Evolutionary conservation across 345 rosid species (phyloP), one percentile per base, ranked within the genome.

Genomic region (Hirschfeldia incana): DNA sequence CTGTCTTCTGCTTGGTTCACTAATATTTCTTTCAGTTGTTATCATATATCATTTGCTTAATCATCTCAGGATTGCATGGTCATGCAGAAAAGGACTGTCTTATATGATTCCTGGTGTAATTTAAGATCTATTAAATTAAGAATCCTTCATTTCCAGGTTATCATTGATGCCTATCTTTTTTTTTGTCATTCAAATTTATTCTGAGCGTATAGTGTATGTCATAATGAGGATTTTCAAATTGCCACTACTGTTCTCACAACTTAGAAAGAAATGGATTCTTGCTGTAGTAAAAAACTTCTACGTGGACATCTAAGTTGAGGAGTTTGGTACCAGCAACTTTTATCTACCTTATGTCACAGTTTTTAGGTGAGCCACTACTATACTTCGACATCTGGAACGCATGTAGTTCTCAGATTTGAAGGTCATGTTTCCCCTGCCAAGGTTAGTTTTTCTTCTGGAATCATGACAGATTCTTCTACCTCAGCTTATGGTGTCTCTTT

Each of bases 81-180:
- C 69, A 85, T 89, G 1, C 69, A 82, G 74, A 91, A 86, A 75
- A 91, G 87, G 61, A 81, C 75, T 6, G 7, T 26, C 6, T 89
- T 67, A 71, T 91, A 89, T 72, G 93, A 84, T 77, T 89, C 88
- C 87, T 83, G 86, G 78, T 83, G 85, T 57, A 91, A 88, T 81
- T 80, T 90, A 8, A 85, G 95, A 86, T 87, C 58, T 75, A 70
- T n/a, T n/a, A n/a, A n/a, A n/a, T n/a, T n/a, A n/a, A n/a, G n/a
- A n/a, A n/a, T 90, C 79, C 86, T 89, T 79, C 95, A 90, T 82
- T 91, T 91, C 81, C 92, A 90, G 91, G 95, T 80, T 74, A 37
- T 65, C 55, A 9, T 15, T 30, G 27, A 64, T 8, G 4, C 42
- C 6, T 65, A 9, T 6, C 67, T 36, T 8, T 27, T 9, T 27